Percentiles rank a stretch among this genome's conserved stretches.
phyloP scores from a whole-genome alignment of 805 yeast species.

The Sugiyamaella mastotermitis region DNA sequence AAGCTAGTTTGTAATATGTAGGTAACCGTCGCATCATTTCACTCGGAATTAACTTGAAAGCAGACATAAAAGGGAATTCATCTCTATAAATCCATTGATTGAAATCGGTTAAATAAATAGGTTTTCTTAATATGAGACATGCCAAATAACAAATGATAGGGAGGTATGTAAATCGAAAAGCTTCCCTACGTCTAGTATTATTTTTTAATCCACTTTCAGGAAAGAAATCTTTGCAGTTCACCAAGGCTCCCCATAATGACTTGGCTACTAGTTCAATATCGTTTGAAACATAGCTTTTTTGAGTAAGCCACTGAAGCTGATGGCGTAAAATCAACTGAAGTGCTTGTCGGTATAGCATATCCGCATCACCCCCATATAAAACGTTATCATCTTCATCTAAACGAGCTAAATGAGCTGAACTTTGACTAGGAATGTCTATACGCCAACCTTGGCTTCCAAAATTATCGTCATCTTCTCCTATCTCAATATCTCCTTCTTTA shows the following conservation, averaged over 20 bases:
- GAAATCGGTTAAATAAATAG: conserved; percentile 24
- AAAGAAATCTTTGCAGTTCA: conserved; percentile 3
- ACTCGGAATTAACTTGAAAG: conserved; percentile 12
- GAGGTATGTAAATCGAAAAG: not conserved
- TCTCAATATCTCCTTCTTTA: conserved; percentile 69
- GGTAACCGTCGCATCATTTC: conserved; percentile 12
- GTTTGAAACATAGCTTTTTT: conserved; percentile 23
- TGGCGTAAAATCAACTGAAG: conserved; percentile 30
- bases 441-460: conserved; percentile 17
- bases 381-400: conserved; percentile 19
- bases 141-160: conserved; percentile 18
- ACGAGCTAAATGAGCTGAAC: conserved; percentile 3
- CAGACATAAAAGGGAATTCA: conserved; percentile 28
- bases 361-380: conserved; percentile 46
- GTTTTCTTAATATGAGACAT: conserved; percentile 18
- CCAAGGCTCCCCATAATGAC: conserved; percentile 11
- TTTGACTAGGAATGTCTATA: conserved; percentile 12
- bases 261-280: conserved; percentile 20
- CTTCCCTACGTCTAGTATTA: conserved; percentile 45
- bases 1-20: conserved; percentile 1
- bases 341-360: conserved; percentile 34
- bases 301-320: conserved; percentile 40
- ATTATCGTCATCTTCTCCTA: conserved; percentile 78
- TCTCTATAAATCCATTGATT: conserved; percentile 23
- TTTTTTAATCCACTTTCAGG: conserved; percentile 12